Conservation (phyloP, 2,329 filamentous ascomycete species). For the Mycogone perniciosa region DNA sequence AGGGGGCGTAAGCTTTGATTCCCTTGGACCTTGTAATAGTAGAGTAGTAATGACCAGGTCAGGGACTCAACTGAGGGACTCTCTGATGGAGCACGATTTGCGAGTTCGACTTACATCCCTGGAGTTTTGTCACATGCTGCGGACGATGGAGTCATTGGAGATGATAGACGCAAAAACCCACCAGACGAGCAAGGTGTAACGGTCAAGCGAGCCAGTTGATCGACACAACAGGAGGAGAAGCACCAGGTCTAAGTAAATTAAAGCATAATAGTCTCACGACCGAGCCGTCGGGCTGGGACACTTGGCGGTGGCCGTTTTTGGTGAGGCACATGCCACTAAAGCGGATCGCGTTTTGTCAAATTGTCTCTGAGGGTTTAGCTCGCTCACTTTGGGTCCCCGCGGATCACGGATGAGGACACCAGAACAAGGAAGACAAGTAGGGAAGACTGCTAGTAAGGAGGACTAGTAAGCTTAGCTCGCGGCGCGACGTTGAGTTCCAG, state of each 20-base stretch:
- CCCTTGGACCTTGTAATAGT: too few relatives aligned
- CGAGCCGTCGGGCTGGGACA: constrained; percentile 3
- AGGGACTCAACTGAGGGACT: too few relatives aligned
- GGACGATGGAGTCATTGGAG: too few relatives aligned
- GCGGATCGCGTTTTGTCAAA: neutral
- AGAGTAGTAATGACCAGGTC: too few relatives aligned
- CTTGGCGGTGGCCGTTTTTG: neutral
- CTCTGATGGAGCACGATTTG: too few relatives aligned
- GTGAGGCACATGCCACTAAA: neutral
- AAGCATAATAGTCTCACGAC: neutral
- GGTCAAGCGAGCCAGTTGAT: neutral
- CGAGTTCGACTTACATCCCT: too few relatives aligned
- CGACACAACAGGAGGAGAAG: neutral
- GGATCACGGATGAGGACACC: too few relatives aligned
- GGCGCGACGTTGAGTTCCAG: constrained; percentile 9
- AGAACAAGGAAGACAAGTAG: neutral
- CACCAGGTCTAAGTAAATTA: neutral
- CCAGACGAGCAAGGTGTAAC: neutral
- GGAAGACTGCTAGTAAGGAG: neutral
- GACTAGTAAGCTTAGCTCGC: neutral
- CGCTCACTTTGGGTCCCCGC: neutral
- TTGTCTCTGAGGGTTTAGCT: neutral
- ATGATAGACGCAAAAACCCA: too few relatives aligned
- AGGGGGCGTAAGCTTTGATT: too few relatives aligned
- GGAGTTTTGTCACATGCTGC: too few relatives aligned